A percentile compares a stretch with the other conserved stretches of the same genome.
Conservation (phyloP, 768 basidiomycete species). For the Clitopilus passeckerianus region DNA sequence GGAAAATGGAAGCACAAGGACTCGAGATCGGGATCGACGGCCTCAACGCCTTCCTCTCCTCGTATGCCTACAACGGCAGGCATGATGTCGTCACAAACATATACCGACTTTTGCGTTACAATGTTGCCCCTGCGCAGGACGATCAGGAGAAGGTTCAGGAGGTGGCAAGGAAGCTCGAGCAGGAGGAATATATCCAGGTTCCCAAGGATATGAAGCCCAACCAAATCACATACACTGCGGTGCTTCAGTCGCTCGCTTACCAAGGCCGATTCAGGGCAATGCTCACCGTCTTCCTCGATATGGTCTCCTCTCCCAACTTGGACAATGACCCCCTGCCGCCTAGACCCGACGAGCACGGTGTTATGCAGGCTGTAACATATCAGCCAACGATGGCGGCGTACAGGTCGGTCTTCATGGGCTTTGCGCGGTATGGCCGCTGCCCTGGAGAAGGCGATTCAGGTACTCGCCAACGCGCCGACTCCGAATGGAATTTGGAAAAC, state of each 20-base stretch:
- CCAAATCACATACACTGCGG: slow-evolving; percentile 57
- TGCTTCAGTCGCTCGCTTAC: slow-evolving; percentile 70
- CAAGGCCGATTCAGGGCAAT: slow-evolving; percentile 58
- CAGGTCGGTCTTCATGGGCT: slow-evolving; percentile 73
- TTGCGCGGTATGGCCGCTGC: slow-evolving; percentile 50
- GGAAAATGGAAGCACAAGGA: slow-evolving; percentile 44
- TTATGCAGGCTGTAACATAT: slow-evolving; percentile 23
- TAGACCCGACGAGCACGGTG: slow-evolving; percentile 18
- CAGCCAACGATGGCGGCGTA: slow-evolving; percentile 50
- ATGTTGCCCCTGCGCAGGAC: slow-evolving; percentile 32
- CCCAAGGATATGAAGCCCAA: slow-evolving; percentile 46
- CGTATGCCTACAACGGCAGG: slow-evolving; percentile 48
- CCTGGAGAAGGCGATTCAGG: slow-evolving; percentile 7
- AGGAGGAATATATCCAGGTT: slow-evolving; percentile 43
- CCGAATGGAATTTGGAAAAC: slow-evolving; percentile 53
- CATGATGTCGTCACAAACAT: slow-evolving; percentile 54
- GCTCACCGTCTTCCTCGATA: slow-evolving; percentile 59
- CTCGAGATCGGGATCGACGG: slow-evolving; percentile 58
- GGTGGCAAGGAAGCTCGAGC: slow-evolving; percentile 30
- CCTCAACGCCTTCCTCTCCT: slow-evolving; percentile 68
- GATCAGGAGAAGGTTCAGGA: slow-evolving; percentile 25
- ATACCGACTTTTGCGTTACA: slow-evolving; percentile 60
- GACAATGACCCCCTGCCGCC: slow-evolving; percentile 26
- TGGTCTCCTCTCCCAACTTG: slow-evolving; percentile 45
- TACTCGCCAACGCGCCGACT: slow-evolving; percentile 8